Evolutionary conservation across 768 basidiomycete species (phyloP).

Genomic region (Obba rivulosa): DNA sequence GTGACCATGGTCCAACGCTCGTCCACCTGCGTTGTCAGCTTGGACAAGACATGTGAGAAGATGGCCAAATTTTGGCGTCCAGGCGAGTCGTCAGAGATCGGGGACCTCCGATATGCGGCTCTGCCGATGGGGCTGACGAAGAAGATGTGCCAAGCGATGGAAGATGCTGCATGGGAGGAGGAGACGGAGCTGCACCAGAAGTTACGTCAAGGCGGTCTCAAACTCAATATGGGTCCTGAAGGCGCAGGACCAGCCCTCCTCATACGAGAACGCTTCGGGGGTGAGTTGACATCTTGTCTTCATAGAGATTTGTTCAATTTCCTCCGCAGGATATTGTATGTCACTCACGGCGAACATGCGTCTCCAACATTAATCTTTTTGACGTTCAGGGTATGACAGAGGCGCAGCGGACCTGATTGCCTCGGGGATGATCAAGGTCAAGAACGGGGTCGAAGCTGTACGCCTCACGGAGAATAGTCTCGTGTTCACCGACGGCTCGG

Average conservation of each 20-base stretch:
- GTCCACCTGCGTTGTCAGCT: conserved; percentile 29
- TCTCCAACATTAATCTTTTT: conserved; percentile 14
- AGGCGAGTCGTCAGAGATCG: conserved; percentile 14
- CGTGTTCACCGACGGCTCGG: conserved; percentile 21
- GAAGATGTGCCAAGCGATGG: too few species aligned
- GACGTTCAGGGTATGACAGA: conserved; percentile 7
- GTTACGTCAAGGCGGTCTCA: conserved; percentile 32
- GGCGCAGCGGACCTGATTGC: background rate
- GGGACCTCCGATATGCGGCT: conserved; percentile 21
- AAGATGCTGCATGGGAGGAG: too few species aligned
- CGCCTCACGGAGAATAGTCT: conserved; percentile 15
- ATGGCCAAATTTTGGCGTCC: background rate
- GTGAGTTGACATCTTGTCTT: conserved; percentile 14
- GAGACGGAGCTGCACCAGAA: too few species aligned
- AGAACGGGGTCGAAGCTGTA: conserved; percentile 8
- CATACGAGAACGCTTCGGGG: conserved; percentile 26
- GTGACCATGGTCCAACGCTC: conserved; percentile 41
- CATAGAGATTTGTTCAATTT: background rate
- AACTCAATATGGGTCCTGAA: conserved; percentile 27
- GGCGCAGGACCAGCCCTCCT: conserved; percentile 25
- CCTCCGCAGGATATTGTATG: background rate
- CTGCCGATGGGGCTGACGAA: conserved; percentile 15
- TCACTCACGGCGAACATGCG: background rate
- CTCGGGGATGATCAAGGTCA: conserved; percentile 1
- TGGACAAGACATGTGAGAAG: background rate